Percentiles rank a stretch among this genome's conserved stretches.
These are phyloP conservation scores for Ceratocystis albifundus DNA, from an alignment of 2,329 filamentous ascomycete genomes.

Conservation along the genomic window DNA sequence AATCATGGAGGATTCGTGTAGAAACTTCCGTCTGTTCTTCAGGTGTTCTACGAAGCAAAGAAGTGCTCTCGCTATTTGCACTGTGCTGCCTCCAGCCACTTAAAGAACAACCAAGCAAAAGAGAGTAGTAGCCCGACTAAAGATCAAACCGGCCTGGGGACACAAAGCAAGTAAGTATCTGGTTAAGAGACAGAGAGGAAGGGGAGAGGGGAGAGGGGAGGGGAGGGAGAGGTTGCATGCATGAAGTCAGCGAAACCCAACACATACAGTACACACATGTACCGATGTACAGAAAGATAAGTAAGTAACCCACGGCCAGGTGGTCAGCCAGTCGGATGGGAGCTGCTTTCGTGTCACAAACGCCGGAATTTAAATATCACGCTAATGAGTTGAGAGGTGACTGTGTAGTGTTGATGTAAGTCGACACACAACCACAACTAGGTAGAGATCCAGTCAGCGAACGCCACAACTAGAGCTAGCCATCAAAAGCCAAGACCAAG, in stretches of 20 bases:
- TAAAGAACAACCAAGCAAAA: too few species aligned
- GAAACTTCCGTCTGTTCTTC: neutral
- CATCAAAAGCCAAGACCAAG: neutral
- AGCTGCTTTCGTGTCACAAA: neutral
- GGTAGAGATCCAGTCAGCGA: neutral
- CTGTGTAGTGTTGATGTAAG: neutral
- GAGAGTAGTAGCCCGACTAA: neutral
- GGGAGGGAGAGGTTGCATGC: neutral
- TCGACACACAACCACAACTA: neutral
- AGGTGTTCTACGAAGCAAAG: neutral
- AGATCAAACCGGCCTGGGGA: neutral
- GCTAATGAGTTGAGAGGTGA: neutral
- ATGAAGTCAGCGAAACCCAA: constrained; percentile 10
- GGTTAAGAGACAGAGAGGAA: too few species aligned
- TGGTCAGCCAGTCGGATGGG: neutral
- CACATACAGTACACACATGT: neutral
- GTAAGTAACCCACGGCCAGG: neutral
- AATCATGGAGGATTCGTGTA: neutral
- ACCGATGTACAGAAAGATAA: neutral
- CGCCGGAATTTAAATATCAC: neutral
- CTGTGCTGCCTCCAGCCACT: too few species aligned
- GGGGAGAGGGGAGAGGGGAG: too few species aligned
- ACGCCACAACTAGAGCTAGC: too few species aligned
- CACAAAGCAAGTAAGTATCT: too few species aligned
- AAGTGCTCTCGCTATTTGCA: neutral